Conservation (phyloP, 1,284 basidiomycete genomes). For the Ustilago cynodontis region DNA sequence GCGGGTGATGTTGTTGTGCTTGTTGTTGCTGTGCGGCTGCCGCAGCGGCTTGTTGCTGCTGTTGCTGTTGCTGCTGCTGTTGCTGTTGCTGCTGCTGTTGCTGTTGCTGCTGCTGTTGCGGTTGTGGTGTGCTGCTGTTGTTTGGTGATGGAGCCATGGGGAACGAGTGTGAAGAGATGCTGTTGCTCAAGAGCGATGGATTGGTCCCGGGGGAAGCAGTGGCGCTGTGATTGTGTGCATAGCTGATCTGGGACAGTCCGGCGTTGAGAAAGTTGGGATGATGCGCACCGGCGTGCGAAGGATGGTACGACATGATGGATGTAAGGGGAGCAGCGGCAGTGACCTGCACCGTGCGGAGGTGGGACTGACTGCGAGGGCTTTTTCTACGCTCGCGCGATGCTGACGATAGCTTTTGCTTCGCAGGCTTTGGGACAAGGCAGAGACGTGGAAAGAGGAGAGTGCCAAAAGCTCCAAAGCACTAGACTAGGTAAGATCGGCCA, state of each 20-base stretch:
- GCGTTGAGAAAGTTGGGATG: conserved; percentile 30
- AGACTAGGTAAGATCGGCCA: too few relatives aligned
- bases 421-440: too few relatives aligned
- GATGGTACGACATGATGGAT: conserved; percentile 51
- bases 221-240: conserved; percentile 27
- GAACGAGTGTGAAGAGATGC: conserved; percentile 47
- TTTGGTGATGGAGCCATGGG: conserved; percentile 46
- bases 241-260: conserved; percentile 37
- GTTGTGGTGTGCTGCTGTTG: conserved; percentile 36
- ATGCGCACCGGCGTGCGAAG: conserved; percentile 38
- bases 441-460: too few relatives aligned
- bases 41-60: conserved; percentile 28
- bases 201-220: conserved; percentile 26
- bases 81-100: conserved; percentile 28
- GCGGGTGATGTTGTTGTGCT: conserved; percentile 4
- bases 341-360: too few relatives aligned
- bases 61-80: conserved; percentile 35
- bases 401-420: too few relatives aligned
- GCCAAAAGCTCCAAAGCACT: too few relatives aligned
- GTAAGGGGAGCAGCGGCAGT: not conserved
- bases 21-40: conserved; percentile 21
- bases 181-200: conserved; percentile 29
- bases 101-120: conserved; percentile 32
- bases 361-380: too few relatives aligned
- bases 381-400: too few relatives aligned